Evolutionary conservation across 768 basidiomycete species (phyloP), one percentile per base, ranked within the genome.

Genomic region (Xerocomellus chrysenteron): DNA sequence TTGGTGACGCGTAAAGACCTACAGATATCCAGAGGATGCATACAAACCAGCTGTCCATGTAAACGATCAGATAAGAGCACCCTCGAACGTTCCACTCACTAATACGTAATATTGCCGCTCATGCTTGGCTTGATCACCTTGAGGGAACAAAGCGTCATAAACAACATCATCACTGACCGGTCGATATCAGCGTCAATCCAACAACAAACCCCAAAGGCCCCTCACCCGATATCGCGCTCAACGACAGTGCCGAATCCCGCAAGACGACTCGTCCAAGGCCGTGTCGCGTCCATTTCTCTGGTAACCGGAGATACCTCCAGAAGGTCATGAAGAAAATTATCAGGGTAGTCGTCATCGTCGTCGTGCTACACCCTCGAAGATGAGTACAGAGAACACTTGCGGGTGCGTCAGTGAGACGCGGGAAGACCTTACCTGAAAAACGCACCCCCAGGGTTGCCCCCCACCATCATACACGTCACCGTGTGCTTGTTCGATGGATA

Each of bases 31-130:
- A 67, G 19, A 67, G 58, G 19, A 54, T 17, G 28, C 41, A 52
- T 12, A 65, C 52, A 3, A 67, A 46, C 65, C 65, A 65, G 40
- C 66, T 67, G 47, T n/a, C 13, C n/a, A 52, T 13, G 45, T 4
- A 13, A 37, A 36, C 8, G 3, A 35, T 50, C 13, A 28, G 54
- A 37, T 28, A n/a, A 47, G 17, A 37, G 12, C 26, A 10, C 11
- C n/a, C 10, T 47, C 19, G 3, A 30, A 41, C 4, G 26, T 19
- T 35, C 5, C 11, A 58, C 67, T 21, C 35, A 65, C 67, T 63
- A 59, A 47, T 63, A 68, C 2, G 54, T 50, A 1, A 68, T 45
- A 28, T 69, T 69, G n/a, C 61, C 59, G 9, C 53, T 52, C 55
- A 60, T 56, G 13, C 37, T 36, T n/a, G 48, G 50, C 35, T 52